Percentiles rank a stretch among this genome's conserved stretches.
Evolutionary conservation across 2,329 filamentous ascomycete species (phyloP).

Genomic region (Bipolaris oryzae): DNA sequence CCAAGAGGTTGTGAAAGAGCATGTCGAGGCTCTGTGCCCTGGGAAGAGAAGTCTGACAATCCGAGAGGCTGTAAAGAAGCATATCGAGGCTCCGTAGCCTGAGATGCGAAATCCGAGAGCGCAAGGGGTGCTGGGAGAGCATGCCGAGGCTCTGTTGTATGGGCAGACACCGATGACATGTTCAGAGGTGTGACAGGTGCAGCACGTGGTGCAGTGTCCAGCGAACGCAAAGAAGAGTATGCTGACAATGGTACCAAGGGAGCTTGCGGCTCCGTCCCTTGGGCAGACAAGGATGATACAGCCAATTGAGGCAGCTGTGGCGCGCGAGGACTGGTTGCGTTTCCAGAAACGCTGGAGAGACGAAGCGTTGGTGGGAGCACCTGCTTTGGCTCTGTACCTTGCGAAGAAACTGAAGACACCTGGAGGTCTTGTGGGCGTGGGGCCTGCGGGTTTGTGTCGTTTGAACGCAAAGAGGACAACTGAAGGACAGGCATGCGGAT

Average conservation of each 20-base stretch:
- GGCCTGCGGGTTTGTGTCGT: slow-evolving; percentile 34
- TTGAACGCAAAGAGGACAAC: slow-evolving; percentile 37
- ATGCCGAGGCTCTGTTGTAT: slow-evolving; percentile 34
- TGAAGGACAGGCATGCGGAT: slow-evolving; percentile 21
- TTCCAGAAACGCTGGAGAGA: slow-evolving; percentile 36
- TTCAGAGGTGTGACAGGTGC: slow-evolving; percentile 22
- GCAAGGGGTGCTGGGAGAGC: slow-evolving; percentile 20
- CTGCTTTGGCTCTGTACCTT: slow-evolving; percentile 30
- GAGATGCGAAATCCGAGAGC: slow-evolving; percentile 25
- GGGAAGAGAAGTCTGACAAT: slow-evolving; percentile 27
- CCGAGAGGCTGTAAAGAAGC: slow-evolving; percentile 20
- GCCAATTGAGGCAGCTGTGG: slow-evolving; percentile 24
- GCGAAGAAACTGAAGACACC: slow-evolving; percentile 31
- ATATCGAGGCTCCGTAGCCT: slow-evolving; percentile 31
- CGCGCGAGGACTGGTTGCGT: slow-evolving; percentile 30
- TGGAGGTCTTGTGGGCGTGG: slow-evolving; percentile 21
- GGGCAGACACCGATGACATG: slow-evolving; percentile 31
- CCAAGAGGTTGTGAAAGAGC: background rate
- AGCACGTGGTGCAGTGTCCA: slow-evolving; percentile 28
- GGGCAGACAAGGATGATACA: slow-evolving; percentile 26
- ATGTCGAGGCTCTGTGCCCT: slow-evolving; percentile 3
- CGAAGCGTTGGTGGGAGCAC: slow-evolving; percentile 23
- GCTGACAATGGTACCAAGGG: slow-evolving; percentile 19
- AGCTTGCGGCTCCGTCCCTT: slow-evolving; percentile 32
- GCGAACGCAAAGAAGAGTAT: slow-evolving; percentile 30